Percentiles rank a stretch among this genome's conserved stretches.
These are phyloP conservation scores for Pseudogymnoascus sp. DNA, from an alignment of 2,329 filamentous ascomycete genomes.

Conservation along the genomic window DNA sequence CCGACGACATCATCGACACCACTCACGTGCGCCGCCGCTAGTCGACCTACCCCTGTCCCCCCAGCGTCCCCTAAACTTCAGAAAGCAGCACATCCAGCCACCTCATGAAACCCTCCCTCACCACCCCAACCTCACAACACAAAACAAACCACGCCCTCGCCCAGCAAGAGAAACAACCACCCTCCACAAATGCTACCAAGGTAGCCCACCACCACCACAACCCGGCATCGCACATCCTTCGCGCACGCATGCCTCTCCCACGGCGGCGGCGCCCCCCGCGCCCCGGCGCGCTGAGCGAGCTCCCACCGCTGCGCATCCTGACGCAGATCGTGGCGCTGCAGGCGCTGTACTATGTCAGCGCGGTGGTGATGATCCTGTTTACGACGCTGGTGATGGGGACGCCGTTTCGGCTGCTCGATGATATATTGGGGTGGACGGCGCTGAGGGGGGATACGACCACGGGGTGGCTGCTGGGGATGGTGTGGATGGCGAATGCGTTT, in stretches of 20 bases:
- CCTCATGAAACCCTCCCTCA: neutral
- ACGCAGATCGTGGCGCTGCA: slow-evolving; percentile 61
- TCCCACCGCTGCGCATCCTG: slow-evolving; percentile 59
- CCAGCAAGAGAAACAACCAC: neutral
- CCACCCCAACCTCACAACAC: neutral
- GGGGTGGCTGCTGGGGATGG: slow-evolving; percentile 61
- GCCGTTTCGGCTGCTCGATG: slow-evolving; percentile 44
- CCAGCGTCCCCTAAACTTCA: neutral
- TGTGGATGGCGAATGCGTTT: slow-evolving; percentile 60
- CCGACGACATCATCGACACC: neutral
- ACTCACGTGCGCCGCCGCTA: neutral
- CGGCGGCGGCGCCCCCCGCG: slow-evolving; percentile 54
- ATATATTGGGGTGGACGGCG: slow-evolving; percentile 57
- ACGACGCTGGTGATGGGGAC: slow-evolving; percentile 59
- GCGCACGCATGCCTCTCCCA: slow-evolving; percentile 33
- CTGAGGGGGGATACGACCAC: slow-evolving; percentile 61
- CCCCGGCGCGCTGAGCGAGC: slow-evolving; percentile 58
- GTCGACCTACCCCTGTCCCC: slow-evolving; percentile 4
- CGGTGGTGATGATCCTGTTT: slow-evolving; percentile 57
- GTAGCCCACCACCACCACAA: neutral
- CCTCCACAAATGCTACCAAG: slow-evolving; percentile 4
- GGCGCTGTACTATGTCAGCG: slow-evolving; percentile 55
- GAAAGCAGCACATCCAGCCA: neutral
- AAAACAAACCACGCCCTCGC: neutral
- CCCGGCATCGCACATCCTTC: neutral